These are phyloP conservation scores for Citrullus amarus DNA, from an alignment of 306 rosid species.

Conservation along the genomic window DNA sequence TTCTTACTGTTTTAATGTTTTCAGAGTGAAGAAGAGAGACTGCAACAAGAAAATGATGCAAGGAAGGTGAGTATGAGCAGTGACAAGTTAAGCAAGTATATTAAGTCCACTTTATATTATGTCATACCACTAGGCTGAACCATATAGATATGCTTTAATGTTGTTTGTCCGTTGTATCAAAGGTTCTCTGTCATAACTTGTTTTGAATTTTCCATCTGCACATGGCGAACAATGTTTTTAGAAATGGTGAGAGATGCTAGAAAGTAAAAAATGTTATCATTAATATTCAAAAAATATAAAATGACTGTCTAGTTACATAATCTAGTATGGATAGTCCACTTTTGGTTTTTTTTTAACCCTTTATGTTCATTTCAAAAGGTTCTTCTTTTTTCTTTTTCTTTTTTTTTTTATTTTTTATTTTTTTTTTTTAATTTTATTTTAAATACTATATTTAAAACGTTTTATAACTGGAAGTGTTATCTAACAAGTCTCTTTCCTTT, in stretches of 20 bases:
- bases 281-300: neutral
- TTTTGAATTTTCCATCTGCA: neutral
- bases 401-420: too few relatives aligned
- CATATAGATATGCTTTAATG: neutral
- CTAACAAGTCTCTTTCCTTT: constrained; percentile 1
- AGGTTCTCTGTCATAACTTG: neutral
- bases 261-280: neutral
- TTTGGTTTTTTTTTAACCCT: neutral
- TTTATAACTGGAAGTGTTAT: neutral
- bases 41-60: constrained; percentile 44
- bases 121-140: neutral
- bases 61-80: constrained; percentile 28
- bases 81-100: neutral
- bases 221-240: neutral
- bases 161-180: neutral
- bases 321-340: neutral
- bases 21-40: constrained; percentile 86
- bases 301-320: neutral
- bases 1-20: constrained; percentile 10
- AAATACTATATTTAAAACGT: neutral
- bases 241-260: neutral
- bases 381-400: too few relatives aligned
- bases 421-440: too few relatives aligned
- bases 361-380: too few relatives aligned
- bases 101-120: neutral